Base-by-base conservation (phyloP, 129 eudicot species). In the Apium graveolens region DNA sequence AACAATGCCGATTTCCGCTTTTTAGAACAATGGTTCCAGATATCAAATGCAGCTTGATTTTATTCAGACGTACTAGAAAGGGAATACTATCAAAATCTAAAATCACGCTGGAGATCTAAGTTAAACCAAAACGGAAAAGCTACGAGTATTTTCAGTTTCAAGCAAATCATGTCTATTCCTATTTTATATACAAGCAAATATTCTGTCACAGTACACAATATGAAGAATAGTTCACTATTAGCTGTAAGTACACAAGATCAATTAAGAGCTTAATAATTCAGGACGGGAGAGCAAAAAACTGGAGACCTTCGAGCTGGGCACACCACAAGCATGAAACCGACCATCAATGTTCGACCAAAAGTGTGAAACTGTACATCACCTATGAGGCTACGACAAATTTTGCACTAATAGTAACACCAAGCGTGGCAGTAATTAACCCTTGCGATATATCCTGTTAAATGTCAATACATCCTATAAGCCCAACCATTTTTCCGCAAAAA, bases 381-480 rank as follows among this genome's bases (percentile, higher is more conserved):
- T 57, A 38, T 5, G 41, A 4, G 41, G 5, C 41, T 38, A n/a
- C 65, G 31, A 55, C 65, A 7, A 55, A 55, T 21, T 57, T 26
- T 11, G 14, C 31, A 60, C 68, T 26, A 14, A 55, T 26, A 11
- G 68, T 11, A 57, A 57, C 66, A 57, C 66, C 66, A 57, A 57
- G 32, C 16, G 48, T 20, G 53, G 53, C n/a, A 21, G 1, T 53
- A 53, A 53, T 11, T 18, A 57, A 57, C 0, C 12, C 12, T 24
- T 24, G 12, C 0, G 5, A 55, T 57, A 55, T 7, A n/a, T 57
- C 31, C 14, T 4, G 32, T 60, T n/a, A 11, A 57, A 57, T 5
- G n/a, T 60, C 81, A 93, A 48, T 86, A 89, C 85, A 79, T 75
- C 82, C 76, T 73, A 79, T 96, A 96, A 49, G 99, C 99, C 99